These are phyloP conservation scores for Beauveria sp. DNA, from an alignment of 2,329 filamentous ascomycete genomes.

Conservation along the genomic window DNA sequence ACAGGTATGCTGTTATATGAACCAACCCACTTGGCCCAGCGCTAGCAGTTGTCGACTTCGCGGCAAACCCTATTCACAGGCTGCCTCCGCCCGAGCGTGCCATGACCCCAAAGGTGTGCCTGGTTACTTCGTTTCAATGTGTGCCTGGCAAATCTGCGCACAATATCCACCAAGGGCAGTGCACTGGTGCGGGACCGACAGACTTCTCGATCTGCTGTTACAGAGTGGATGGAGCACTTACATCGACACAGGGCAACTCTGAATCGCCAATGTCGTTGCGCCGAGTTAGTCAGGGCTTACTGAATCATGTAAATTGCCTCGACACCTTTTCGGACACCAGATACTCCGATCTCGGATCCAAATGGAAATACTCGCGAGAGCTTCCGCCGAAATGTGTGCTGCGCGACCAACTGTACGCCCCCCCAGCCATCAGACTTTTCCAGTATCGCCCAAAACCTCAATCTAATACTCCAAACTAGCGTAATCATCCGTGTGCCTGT, in stretches of 20 bases:
- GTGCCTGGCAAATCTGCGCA: background rate
- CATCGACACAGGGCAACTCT: background rate
- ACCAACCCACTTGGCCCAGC: background rate
- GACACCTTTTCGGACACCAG: background rate
- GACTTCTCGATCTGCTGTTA: background rate
- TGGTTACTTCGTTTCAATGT: background rate
- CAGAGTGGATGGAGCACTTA: background rate
- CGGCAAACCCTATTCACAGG: background rate
- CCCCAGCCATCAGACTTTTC: background rate
- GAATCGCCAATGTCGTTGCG: background rate
- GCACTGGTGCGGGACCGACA: background rate
- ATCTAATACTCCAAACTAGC: background rate
- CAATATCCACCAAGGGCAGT: background rate
- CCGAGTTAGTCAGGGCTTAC: background rate
- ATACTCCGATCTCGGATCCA: background rate
- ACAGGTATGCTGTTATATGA: background rate
- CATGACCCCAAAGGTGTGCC: background rate
- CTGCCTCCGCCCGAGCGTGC: background rate
- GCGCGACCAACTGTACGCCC: background rate
- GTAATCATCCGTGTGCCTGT: background rate
- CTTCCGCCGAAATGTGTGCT: background rate
- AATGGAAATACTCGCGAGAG: background rate
- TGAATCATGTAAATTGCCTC: background rate
- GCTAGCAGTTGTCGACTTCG: conserved; percentile 1
- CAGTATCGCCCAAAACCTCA: background rate